Base-by-base conservation (phyloP, 768 basidiomycete species). In the Lentinula sp. region DNA sequence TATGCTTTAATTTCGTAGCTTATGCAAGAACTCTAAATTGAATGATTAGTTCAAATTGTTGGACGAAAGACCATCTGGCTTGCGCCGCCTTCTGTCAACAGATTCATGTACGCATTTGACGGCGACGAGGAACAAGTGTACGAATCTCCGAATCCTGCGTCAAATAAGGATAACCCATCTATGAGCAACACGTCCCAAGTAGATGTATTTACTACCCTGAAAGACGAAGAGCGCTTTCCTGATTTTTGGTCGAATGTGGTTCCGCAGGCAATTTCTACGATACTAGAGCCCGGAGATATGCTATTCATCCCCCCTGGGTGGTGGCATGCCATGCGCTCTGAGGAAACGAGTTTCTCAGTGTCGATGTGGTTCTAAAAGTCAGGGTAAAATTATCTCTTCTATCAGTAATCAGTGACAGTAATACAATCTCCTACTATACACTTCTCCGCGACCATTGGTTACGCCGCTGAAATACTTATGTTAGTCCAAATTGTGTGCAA, bases 291-390 rank as follows among this genome's bases (percentile, higher is more conserved):
- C 1, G 96, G 95, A 0, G 96, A 98, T 72, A 60, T 95, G 48
- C 75, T 98, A 49, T 90, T 91, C 69, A 87, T 98, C 65, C 96
- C 96, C 18, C 89, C 91, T 4, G 87, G 91, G 33, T 96, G 93
- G 93, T 96, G 93, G 93, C 93, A 96, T 72, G 89, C 88, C 16
- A 91, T 93, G 90, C 83, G 86, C 64, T 88, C 86, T 71, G 91
- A 92, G 74, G 81, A 83, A 23, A 84, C 79, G 42, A 93, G 92
- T 74, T 88, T 92, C 70, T 95, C 93, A 46, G 81, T 95, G 50
- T 95, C 94, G 36, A 88, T 93, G 82, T 95, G 93, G 92, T 95
- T 93, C 72, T 95, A 74, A 51, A 2, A 28, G 28, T 28, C 28
- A 28, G 28, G 28, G 28, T 28, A 28, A 28, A 28, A 28, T 28